phyloP scores from a whole-genome alignment of 164 flowering plant genomes.

The Buxus sempervirens region DNA sequence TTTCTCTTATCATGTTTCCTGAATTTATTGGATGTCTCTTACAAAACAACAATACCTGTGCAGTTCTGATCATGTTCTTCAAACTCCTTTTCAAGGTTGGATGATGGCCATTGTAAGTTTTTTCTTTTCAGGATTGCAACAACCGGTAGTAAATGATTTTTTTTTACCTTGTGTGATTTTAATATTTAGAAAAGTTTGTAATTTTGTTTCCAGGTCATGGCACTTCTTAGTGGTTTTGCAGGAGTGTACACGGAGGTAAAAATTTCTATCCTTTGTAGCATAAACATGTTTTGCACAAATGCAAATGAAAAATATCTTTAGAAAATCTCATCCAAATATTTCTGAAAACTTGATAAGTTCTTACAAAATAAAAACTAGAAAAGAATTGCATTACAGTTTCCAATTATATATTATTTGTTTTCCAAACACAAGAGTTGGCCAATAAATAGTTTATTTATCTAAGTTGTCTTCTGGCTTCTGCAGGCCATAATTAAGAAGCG shows the following conservation, averaged over 20 bases:
- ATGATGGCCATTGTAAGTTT: slow-evolving; percentile 93
- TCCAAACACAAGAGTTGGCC: no score
- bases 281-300: not conserved
- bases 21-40: not conserved
- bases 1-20: not conserved
- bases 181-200: no score
- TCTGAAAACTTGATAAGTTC: no score
- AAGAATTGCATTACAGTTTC: no score
- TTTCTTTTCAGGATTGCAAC: not conserved
- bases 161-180: no score
- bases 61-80: slow-evolving; percentile 97
- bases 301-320: no score
- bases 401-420: no score
- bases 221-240: slow-evolving; percentile 97
- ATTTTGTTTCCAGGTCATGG: slow-evolving; percentile 71
- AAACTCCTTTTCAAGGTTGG: slow-evolving; percentile 91
- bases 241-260: slow-evolving; percentile 99
- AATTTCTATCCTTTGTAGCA: slow-evolving; percentile 9
- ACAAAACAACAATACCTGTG: slow-evolving; percentile 14
- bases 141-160: no score
- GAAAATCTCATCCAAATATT: no score
- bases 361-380: no score
- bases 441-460: no score
- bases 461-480: slow-evolving; percentile 15
- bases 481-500: slow-evolving; percentile 95